Evolutionary conservation across 2,329 filamentous ascomycete species (phyloP), one percentile per base, ranked within the genome.

Genomic region (Trichoderma asperellum): DNA sequence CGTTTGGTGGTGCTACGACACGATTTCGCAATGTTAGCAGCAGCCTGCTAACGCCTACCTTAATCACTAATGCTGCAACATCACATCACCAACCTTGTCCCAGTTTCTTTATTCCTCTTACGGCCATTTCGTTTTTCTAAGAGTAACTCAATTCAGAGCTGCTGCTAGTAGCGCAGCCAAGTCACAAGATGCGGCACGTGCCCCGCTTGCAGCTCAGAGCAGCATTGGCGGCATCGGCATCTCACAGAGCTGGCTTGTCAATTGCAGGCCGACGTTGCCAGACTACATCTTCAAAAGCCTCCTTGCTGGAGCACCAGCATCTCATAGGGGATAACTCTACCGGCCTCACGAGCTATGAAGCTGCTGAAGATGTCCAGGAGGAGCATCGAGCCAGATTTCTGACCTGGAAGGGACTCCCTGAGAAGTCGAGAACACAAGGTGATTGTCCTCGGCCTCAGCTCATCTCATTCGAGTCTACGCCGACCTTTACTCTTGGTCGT

Each of bases 401-500:
- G 32, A 71, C 72, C n/a, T 81, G 78, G 77, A 82, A 81, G 60
- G 73, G 72, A 0, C 59, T 70, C 32, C 58, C 68, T 2, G 68
- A 68, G 2, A 68, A 52, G 14, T 55, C 63, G 14, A 68, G 64
- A 40, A 29, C 57, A 11, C 40, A 18, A 21, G 47, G 52, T 21
- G 61, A 47, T 5, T 79, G 85, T 10, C 91, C 91, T 0, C 82
- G 84, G 16, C 92, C 93, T 32, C 89, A 88, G 37, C 84, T 98
- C 72, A 84, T 98, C 72, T 94, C 93, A 72, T 96, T 97, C 80
- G 90, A 92, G 66, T 92, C 94, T 59, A 82, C 86, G 40, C 93
- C 94, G 1, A 93, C 94, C 58, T 97, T 96, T 81, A 97, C 95
- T 16, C 91, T 94, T 73, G 96, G 96, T 67, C 91, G 95, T 6